Evolutionary conservation across 1,284 basidiomycete genomes (phyloP).

Genomic region (Boletus putidus): DNA sequence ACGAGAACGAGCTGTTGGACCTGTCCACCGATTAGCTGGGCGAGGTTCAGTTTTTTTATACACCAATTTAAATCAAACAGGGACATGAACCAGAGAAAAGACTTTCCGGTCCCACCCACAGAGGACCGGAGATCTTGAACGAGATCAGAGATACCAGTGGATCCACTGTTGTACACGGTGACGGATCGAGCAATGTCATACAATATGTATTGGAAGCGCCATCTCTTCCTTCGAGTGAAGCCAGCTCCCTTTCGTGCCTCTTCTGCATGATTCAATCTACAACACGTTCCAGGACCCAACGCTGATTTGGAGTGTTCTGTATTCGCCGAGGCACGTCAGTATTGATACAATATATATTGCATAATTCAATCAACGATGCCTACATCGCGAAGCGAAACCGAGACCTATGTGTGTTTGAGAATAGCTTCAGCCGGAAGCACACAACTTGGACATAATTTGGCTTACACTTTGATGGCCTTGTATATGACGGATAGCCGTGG

Average conservation of each 20-base stretch:
- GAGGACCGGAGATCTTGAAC: too few species aligned
- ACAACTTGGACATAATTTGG: not conserved
- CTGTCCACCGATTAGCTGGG: too few species aligned
- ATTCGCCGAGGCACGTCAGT: not conserved
- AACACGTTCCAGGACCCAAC: not conserved
- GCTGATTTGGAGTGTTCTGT: not conserved
- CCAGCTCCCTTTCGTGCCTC: not conserved
- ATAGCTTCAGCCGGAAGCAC: not conserved
- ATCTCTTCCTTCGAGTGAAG: not conserved
- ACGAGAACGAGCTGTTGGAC: too few species aligned
- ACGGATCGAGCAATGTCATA: not conserved
- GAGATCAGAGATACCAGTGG: too few species aligned
- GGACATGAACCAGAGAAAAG: too few species aligned
- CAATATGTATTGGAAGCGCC: not conserved
- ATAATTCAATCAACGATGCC: not conserved
- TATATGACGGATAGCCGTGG: not conserved
- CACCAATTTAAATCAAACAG: too few species aligned
- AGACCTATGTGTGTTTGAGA: not conserved
- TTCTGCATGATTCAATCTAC: not conserved
- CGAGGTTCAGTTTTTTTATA: too few species aligned
- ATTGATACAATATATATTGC: not conserved
- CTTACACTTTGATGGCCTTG: not conserved
- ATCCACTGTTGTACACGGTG: too few species aligned
- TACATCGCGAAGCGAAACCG: not conserved
- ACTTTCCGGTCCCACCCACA: too few species aligned